phyloP scores from a whole-genome alignment of 2,329 filamentous ascomycete genomes.

The Penicillium concentricum region DNA sequence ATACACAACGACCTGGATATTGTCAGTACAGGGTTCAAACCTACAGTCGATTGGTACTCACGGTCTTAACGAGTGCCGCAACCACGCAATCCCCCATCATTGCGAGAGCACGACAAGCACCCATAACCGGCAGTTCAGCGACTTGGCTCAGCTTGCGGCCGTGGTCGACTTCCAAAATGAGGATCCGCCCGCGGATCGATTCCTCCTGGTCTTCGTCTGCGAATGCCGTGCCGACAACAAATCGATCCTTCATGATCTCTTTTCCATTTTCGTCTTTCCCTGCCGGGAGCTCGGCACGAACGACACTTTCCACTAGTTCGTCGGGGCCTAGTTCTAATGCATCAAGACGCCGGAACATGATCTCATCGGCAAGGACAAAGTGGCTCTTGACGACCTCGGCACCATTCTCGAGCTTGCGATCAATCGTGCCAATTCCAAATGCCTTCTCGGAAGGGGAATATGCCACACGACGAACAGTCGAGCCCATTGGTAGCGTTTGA shows the following conservation, averaged over 20 bases:
- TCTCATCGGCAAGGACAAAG: constrained; percentile 89
- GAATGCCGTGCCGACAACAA: constrained; percentile 87
- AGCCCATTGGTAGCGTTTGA: constrained; percentile 71
- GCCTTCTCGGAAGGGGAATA: constrained; percentile 77
- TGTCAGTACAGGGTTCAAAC: constrained; percentile 16
- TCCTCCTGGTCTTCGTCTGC: constrained; percentile 60
- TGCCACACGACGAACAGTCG: constrained; percentile 82
- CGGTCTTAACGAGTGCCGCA: constrained; percentile 84
- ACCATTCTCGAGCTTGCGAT: constrained; percentile 66
- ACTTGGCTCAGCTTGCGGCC: constrained; percentile 72
- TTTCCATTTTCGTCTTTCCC: constrained; percentile 56
- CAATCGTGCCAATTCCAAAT: constrained; percentile 85
- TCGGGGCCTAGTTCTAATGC: constrained; percentile 63
- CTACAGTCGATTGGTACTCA: constrained; percentile 41
- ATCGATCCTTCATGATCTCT: constrained; percentile 62
- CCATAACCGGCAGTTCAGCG: constrained; percentile 67
- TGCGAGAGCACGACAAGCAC: constrained; percentile 75
- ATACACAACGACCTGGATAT: constrained; percentile 57
- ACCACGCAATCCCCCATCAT: constrained; percentile 76
- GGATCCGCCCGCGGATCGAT: constrained; percentile 69
- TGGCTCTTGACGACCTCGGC: constrained; percentile 74
- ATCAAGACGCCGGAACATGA: constrained; percentile 77
- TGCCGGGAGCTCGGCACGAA: constrained; percentile 70
- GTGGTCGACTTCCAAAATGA: constrained; percentile 75
- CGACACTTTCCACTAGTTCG: constrained; percentile 83